These are phyloP conservation scores for Ampelocalamus luodianensis DNA, from an alignment of 176 grass and related monocot genomes.

Conservation along the genomic window DNA sequence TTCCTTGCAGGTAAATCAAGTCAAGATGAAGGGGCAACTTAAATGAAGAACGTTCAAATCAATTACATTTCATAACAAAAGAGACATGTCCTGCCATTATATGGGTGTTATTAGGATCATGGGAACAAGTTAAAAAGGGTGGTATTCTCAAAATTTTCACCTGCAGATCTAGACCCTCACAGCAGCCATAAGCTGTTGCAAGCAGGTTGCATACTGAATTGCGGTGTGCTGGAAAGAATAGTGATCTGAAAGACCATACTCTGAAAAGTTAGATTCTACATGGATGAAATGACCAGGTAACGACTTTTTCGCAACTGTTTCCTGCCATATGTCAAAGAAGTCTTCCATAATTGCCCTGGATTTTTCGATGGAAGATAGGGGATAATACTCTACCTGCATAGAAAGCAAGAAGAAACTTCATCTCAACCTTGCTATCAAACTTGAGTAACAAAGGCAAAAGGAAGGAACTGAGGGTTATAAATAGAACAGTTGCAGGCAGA, in stretches of 20 bases:
- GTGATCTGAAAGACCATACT: conserved; percentile 74
- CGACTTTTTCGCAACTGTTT: conserved; percentile 63
- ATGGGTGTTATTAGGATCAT: neutral
- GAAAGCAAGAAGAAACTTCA: conserved; percentile 38
- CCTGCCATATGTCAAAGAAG: conserved; percentile 93
- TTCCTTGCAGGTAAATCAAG: conserved; percentile 13
- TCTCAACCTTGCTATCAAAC: neutral
- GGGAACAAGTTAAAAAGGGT: conserved; percentile 22
- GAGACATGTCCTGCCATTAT: conserved; percentile 1
- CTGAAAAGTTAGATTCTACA: conserved; percentile 67
- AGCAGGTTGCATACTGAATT: conserved; percentile 73
- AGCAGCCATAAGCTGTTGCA: conserved; percentile 69
- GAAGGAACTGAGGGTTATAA: neutral
- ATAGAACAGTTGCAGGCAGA: neutral
- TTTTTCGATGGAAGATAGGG: conserved; percentile 84
- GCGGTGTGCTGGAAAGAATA: conserved; percentile 88
- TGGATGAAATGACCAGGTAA: conserved; percentile 85
- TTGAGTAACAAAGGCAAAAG: conserved; percentile 3
- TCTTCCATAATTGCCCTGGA: conserved; percentile 79
- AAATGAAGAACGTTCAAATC: neutral
- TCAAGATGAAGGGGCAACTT: neutral
- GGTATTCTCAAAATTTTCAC: neutral
- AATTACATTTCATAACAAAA: conserved; percentile 1
- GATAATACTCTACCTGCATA: conserved; percentile 85
- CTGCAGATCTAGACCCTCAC: conserved; percentile 47